phyloP scores from a whole-genome alignment of 2,329 filamentous ascomycete genomes.

The Penicillium sp. region DNA sequence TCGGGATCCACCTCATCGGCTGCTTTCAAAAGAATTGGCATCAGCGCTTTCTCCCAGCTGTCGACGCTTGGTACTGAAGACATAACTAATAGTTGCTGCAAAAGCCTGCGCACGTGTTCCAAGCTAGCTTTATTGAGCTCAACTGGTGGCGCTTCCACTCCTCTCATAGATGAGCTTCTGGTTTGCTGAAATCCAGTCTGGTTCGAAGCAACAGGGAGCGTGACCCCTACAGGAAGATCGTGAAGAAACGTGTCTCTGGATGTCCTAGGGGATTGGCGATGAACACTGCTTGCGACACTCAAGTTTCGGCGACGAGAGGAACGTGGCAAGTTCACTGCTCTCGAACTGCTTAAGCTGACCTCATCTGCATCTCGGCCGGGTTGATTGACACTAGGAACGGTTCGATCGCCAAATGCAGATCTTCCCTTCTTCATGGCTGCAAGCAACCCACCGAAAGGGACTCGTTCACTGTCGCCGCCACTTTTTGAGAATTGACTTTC shows the following conservation, averaged over 20 bases:
- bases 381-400: conserved; percentile 67
- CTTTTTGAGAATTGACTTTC: conserved; percentile 63
- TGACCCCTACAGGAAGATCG: conserved; percentile 38
- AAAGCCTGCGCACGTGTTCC: conserved; percentile 79
- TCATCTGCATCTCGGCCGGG: conserved; percentile 65
- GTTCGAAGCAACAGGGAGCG: conserved; percentile 38
- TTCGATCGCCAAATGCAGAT: conserved; percentile 70
- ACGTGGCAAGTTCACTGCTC: conserved; percentile 61
- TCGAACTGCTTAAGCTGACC: conserved; percentile 63
- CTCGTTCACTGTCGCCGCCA: conserved; percentile 68
- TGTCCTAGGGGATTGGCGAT: conserved; percentile 70
- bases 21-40: conserved; percentile 85
- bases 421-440: conserved; percentile 74
- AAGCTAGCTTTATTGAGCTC: conserved; percentile 86
- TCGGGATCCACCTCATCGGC: conserved; percentile 95
- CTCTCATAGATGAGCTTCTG: conserved; percentile 81
- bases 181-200: conserved; percentile 55
- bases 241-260: conserved; percentile 56
- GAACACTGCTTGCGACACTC: conserved; percentile 75
- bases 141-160: conserved; percentile 69
- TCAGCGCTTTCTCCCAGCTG: conserved; percentile 85
- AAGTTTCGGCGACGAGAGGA: conserved; percentile 73
- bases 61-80: conserved; percentile 67
- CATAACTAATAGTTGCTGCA: conserved; percentile 80
- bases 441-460: conserved; percentile 70